These are phyloP conservation scores for Zoysia pacifica DNA, from an alignment of 176 grass and related monocot genomes.

Conservation along the genomic window DNA sequence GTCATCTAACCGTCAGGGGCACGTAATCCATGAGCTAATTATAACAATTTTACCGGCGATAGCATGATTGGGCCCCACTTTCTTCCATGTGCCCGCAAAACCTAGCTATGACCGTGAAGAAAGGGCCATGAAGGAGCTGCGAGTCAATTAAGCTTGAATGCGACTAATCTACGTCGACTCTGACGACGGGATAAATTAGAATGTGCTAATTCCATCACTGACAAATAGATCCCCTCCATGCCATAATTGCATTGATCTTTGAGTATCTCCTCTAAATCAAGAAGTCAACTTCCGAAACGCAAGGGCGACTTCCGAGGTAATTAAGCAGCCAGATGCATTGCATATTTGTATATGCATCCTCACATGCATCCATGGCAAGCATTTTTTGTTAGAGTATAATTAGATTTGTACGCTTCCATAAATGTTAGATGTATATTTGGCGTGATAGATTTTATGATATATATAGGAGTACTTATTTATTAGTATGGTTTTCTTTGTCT, in stretches of 20 bases:
- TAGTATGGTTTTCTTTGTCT: too few relatives aligned
- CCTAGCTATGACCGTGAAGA: too few relatives aligned
- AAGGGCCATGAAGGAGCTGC: not conserved
- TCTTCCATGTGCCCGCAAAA: not conserved
- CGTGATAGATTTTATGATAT: too few relatives aligned
- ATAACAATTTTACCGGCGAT: too few relatives aligned
- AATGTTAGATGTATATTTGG: too few relatives aligned
- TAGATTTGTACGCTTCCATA: too few relatives aligned
- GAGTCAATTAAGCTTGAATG: not conserved
- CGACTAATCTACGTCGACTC: too few relatives aligned
- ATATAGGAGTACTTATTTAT: too few relatives aligned
- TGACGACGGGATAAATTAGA: too few relatives aligned
- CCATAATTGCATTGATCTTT: not conserved
- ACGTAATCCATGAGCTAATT: not conserved
- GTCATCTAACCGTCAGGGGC: not conserved
- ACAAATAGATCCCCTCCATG: not conserved
- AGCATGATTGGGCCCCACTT: not conserved
- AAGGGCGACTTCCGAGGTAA: not conserved
- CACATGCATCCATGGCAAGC: not conserved
- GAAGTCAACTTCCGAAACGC: not conserved
- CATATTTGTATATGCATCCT: not conserved
- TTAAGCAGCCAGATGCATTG: not conserved
- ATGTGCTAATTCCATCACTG: not conserved
- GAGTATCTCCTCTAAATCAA: not conserved
- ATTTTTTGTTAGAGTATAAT: not conserved